These are phyloP conservation scores for Xerocomus amazonicus DNA, from an alignment of 1,284 basidiomycete species.

Conservation along the genomic window DNA sequence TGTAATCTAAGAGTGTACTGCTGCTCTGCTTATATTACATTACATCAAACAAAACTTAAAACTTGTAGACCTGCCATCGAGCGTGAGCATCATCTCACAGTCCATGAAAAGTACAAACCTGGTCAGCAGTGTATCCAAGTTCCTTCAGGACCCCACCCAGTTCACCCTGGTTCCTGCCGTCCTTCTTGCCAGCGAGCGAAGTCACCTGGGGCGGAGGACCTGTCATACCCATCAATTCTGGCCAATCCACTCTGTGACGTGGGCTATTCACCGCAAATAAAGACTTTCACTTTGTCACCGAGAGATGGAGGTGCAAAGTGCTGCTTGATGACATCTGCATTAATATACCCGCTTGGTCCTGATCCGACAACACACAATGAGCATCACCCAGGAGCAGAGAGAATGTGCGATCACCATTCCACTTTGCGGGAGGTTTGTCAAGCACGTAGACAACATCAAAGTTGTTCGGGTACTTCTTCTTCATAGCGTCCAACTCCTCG, in stretches of 20 bases:
- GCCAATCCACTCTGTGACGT: neutral
- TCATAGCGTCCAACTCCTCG: slow-evolving; percentile 75
- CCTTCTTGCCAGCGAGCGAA: slow-evolving; percentile 76
- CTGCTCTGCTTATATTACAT: too few relatives aligned
- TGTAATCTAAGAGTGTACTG: slow-evolving; percentile 24
- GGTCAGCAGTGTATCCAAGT: slow-evolving; percentile 80
- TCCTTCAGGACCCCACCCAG: slow-evolving; percentile 83
- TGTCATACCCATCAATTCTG: slow-evolving; percentile 25
- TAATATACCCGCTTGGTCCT: slow-evolving; percentile 73
- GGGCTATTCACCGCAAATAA: slow-evolving; percentile 70
- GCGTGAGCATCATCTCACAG: slow-evolving; percentile 7
- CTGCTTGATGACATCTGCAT: slow-evolving; percentile 66
- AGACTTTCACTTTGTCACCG: slow-evolving; percentile 83
- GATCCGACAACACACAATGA: slow-evolving; percentile 12
- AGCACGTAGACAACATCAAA: slow-evolving; percentile 86
- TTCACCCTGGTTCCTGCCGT: slow-evolving; percentile 78
- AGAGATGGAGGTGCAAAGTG: slow-evolving; percentile 67
- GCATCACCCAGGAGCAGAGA: slow-evolving; percentile 4
- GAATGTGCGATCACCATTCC: slow-evolving; percentile 53
- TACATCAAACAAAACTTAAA: too few relatives aligned
- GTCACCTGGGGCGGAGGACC: slow-evolving; percentile 85
- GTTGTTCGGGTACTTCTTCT: slow-evolving; percentile 64
- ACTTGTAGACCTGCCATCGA: slow-evolving; percentile 52
- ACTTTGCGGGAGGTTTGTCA: slow-evolving; percentile 71
- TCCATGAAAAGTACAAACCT: slow-evolving; percentile 45